These are phyloP conservation scores for Verbascum thapsus DNA, from an alignment of 257 asterid species.

Conservation along the genomic window DNA sequence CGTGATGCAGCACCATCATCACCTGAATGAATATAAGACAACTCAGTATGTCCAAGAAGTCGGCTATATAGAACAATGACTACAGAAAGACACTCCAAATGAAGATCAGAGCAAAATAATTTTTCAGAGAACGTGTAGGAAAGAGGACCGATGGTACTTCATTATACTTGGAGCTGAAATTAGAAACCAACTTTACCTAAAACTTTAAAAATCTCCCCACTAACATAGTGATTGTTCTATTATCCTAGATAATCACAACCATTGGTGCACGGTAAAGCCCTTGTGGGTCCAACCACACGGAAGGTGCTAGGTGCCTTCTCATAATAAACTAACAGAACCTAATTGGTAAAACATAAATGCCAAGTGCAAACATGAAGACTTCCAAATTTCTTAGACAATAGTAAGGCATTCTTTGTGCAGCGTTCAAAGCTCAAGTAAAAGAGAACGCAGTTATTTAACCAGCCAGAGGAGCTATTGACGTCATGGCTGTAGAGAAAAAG, in stretches of 20 bases:
- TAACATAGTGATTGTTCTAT: too few species aligned
- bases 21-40: slow-evolving; percentile 43
- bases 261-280: too few species aligned
- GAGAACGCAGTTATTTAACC: neutral
- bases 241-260: too few species aligned
- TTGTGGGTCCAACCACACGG: too few species aligned
- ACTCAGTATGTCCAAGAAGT: neutral
- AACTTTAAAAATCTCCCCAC: too few species aligned
- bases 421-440: neutral
- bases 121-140: neutral
- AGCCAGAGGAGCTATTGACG: neutral
- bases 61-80: neutral
- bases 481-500: neutral
- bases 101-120: neutral
- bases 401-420: neutral
- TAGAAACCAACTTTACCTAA: too few species aligned
- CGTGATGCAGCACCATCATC: slow-evolving; percentile 43
- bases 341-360: neutral
- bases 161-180: too few species aligned
- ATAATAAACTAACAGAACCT: neutral
- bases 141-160: too few species aligned
- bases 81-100: neutral
- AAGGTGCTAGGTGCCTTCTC: too few species aligned
- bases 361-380: neutral
- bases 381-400: neutral